phyloP scores from a whole-genome alignment of 306 rosid species.

The Crotalaria pallida region DNA sequence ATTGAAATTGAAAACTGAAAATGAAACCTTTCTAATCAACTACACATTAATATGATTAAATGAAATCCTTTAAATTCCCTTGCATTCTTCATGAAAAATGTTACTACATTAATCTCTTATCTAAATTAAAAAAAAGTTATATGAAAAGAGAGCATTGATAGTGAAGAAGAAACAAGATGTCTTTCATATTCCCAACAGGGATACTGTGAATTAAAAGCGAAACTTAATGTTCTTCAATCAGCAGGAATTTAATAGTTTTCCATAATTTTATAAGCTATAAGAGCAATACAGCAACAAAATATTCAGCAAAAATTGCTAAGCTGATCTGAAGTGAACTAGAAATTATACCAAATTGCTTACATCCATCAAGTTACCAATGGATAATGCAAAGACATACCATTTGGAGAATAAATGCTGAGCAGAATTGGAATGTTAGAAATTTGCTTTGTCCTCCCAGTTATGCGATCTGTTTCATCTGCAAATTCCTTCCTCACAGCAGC shows the following conservation, averaged over 20 bases:
- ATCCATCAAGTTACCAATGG: constrained; percentile 4
- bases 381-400: constrained; percentile 53
- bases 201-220: neutral
- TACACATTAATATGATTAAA: no score
- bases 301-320: neutral
- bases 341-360: neutral
- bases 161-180: neutral
- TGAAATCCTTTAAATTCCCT: no score
- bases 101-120: no score
- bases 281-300: neutral
- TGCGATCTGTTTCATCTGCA: constrained; percentile 94
- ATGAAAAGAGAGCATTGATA: neutral
- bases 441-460: constrained; percentile 87
- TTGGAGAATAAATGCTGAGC: constrained; percentile 95
- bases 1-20: no score
- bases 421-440: constrained; percentile 93
- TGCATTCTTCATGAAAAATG: no score
- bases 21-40: no score
- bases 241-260: neutral
- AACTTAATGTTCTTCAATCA: neutral
- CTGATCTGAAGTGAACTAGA: neutral
- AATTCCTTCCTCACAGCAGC: constrained; percentile 95
- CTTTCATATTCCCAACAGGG: neutral
- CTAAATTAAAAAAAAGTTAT: neutral
- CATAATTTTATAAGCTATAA: neutral